These are phyloP conservation scores for Castanopsis chinensis DNA, from an alignment of 306 rosid genomes.

Conservation along the genomic window DNA sequence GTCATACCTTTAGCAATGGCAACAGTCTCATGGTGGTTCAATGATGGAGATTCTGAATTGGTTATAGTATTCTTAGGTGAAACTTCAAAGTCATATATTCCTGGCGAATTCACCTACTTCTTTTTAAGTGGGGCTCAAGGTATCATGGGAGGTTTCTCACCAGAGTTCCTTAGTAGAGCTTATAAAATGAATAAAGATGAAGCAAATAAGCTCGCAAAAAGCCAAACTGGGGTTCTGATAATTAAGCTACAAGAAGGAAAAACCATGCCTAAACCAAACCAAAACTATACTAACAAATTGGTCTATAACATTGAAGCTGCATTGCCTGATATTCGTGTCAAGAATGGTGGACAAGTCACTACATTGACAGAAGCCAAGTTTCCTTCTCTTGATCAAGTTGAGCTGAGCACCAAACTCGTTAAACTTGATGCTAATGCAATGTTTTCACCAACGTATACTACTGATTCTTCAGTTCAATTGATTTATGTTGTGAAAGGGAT, in stretches of 20 bases:
- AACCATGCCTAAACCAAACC: slow-evolving; percentile 39
- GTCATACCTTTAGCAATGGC: slow-evolving; percentile 43
- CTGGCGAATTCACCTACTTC: slow-evolving; percentile 51
- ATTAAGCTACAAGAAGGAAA: slow-evolving; percentile 26
- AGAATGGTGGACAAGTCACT: slow-evolving; percentile 31
- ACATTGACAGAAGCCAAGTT: slow-evolving; percentile 33
- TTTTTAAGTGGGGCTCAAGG: slow-evolving; percentile 34
- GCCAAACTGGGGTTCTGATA: slow-evolving; percentile 44
- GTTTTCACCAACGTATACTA: slow-evolving; percentile 36
- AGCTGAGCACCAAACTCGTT: slow-evolving; percentile 1
- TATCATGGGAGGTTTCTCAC: slow-evolving; percentile 33
- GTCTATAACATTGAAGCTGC: slow-evolving; percentile 42
- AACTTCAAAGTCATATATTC: slow-evolving; percentile 37
- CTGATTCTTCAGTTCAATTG: slow-evolving; percentile 34
- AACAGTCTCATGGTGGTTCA: slow-evolving; percentile 74
- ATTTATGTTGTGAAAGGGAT: slow-evolving; percentile 50
- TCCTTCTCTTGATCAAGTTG: slow-evolving; percentile 41
- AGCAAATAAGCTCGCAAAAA: slow-evolving; percentile 30
- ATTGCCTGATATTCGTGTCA: not conserved
- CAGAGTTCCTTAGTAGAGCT: slow-evolving; percentile 29
- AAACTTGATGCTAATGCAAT: slow-evolving; percentile 36
- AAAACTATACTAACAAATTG: not conserved
- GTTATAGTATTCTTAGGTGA: slow-evolving; percentile 43
- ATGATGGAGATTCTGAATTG: slow-evolving; percentile 47
- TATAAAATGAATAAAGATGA: slow-evolving; percentile 30